Evolutionary conservation across 2,329 filamentous ascomycete genomes (phyloP).

Genomic region (Nigrospora osmanthi): DNA sequence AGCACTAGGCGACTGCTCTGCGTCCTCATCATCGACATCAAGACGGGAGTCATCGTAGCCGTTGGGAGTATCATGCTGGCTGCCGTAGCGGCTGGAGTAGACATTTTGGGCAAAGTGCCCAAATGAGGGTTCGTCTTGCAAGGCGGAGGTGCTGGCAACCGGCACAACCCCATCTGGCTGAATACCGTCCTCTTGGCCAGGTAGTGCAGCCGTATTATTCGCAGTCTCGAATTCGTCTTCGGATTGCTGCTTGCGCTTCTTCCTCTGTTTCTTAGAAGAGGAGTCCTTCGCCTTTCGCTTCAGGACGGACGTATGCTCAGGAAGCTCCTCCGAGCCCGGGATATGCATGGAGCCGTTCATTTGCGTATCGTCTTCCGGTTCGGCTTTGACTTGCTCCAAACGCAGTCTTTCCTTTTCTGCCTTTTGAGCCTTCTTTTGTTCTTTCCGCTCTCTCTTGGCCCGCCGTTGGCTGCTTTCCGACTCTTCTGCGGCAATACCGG

Average conservation of each 20-base stretch:
- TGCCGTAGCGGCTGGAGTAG: constrained; percentile 10
- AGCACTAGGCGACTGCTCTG: constrained; percentile 2
- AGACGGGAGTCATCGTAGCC: neutral
- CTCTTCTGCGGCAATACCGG: neutral
- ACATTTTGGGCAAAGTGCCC: constrained; percentile 14
- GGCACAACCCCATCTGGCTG: neutral
- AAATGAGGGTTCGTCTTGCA: constrained; percentile 6
- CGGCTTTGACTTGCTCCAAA: neutral
- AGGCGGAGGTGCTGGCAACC: neutral
- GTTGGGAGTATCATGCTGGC: neutral
- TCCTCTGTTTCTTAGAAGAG: constrained; percentile 3
- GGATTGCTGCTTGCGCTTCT: constrained; percentile 8
- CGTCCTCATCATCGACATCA: neutral
- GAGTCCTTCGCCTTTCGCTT: constrained; percentile 10
- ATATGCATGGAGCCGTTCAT: neutral
- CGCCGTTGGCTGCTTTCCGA: neutral
- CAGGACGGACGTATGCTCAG: constrained; percentile 1
- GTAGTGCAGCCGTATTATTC: neutral
- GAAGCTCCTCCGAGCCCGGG: neutral
- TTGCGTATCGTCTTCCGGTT: neutral
- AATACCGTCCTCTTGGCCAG: too few relatives aligned
- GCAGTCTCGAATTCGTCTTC: neutral
- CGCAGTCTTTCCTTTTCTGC: constrained; percentile 18
- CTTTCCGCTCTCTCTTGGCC: constrained; percentile 10
- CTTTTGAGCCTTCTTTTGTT: constrained; percentile 36